Base-by-base conservation (phyloP, 1,139 yeast species). In the Groenewaldozyma sp. region DNA sequence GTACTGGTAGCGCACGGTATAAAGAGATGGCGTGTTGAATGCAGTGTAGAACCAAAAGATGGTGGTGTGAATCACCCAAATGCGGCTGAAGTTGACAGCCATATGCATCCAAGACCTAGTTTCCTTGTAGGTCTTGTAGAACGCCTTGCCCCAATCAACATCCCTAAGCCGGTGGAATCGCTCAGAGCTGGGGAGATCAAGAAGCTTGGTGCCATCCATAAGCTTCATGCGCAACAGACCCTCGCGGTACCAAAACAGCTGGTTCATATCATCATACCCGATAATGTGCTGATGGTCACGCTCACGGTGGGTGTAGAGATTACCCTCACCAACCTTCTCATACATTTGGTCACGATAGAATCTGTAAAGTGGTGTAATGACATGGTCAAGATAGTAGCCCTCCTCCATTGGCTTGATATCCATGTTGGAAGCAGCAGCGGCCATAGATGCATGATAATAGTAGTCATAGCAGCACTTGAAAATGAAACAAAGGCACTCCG, bases 261-360 rank as follows among this genome's bases (percentile, higher is more conserved):
- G 95, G 56, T 86, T 86, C 38, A 83, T 68, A 56, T 86, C 95
- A 58, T 86, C 95, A 54, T 86, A 86, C 0, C 95, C 95, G 45
- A 86, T 77, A 2, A 78, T 71, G 29, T 70, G 64, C 43, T 71
- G 65, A 54, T 86, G 95, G 55, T 86, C 95, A 38, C 67, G 71
- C 39, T 73, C 78, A 29, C 67, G 67, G 45, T 71, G 68, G 1
- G 67, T 56, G 64, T 71, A 71, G 5, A 21, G 4, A 7, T 29
- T 29, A 2, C 53, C 49, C 0, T 69, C 74, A 28, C 67, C 67
- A 10, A 50, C 40, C 4, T 41, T 48, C 6, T 50, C 49, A 34
- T 56, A 78, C 4, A 76, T 64, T 55, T 80, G 86, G 43, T 68
- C 70, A 26, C 78, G 65, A 51, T 81, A 71, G 49, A 68, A 80